Percentiles rank a stretch among this genome's conserved stretches.
These are phyloP conservation scores for Pyrenochaeta sp. DNA, from an alignment of 2,329 filamentous ascomycete species.

Conservation along the genomic window DNA sequence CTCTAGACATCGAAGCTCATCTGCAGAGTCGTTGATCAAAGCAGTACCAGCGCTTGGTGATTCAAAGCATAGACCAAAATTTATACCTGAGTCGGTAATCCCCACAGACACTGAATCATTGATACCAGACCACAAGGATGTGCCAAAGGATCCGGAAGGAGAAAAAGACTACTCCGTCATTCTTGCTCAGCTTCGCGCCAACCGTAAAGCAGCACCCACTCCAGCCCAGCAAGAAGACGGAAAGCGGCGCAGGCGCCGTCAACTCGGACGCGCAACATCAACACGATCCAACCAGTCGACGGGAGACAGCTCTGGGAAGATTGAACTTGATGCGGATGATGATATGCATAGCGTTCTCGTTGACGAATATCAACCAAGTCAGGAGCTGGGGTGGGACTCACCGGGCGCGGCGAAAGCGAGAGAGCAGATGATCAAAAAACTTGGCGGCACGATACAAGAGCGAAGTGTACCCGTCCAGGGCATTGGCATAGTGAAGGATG, in stretches of 20 bases:
- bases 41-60: slow-evolving; percentile 21
- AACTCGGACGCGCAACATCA: slow-evolving; percentile 44
- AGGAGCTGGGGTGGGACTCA: slow-evolving; percentile 51
- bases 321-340: slow-evolving; percentile 25
- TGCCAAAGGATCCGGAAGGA: slow-evolving; percentile 20
- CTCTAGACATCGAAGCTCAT: slow-evolving; percentile 26
- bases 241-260: slow-evolving; percentile 31
- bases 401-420: slow-evolving; percentile 44
- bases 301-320: slow-evolving; percentile 34
- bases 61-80: slow-evolving; percentile 17
- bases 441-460: slow-evolving; percentile 46
- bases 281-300: slow-evolving; percentile 39
- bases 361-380: slow-evolving; percentile 45
- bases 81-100: slow-evolving; percentile 34
- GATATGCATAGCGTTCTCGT: slow-evolving; percentile 26
- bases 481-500: slow-evolving; percentile 48
- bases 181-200: slow-evolving; percentile 41
- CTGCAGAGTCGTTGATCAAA: slow-evolving; percentile 32
- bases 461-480: slow-evolving; percentile 34
- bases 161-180: slow-evolving; percentile 45
- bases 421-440: slow-evolving; percentile 45
- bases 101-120: slow-evolving; percentile 25
- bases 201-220: slow-evolving; percentile 34
- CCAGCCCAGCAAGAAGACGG: slow-evolving; percentile 28
- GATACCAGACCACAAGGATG: slow-evolving; percentile 10